Base-by-base conservation (phyloP, 257 asterid species). In the Linderniella brevidens region DNA sequence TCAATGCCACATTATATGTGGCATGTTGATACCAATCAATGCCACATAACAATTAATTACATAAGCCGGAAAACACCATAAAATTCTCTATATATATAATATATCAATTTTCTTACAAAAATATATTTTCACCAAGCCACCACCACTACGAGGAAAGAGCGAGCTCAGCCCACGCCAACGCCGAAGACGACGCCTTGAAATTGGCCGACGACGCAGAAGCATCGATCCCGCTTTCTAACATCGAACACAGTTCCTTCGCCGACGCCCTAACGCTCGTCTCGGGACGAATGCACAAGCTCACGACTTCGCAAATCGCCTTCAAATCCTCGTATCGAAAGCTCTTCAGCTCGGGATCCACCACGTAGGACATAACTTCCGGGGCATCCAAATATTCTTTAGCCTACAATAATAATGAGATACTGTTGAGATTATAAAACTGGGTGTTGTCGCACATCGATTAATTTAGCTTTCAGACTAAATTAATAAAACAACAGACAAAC, bases 151-250 rank as follows among this genome's bases (percentile, higher is more conserved):
- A 69, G 14, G 93, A 79, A 59, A 88, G 93, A 0, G 80, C 92
- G 12, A 88, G 92, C 69, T 83, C 95, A 13, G 95, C 94, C 95
- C 95, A 84, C 6, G 93, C 97, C 61, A 88, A 55, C n/a, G n/a
- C n/a, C 16, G 86, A 74, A 5, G 97, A n/a, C n/a, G n/a, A 80
- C 0, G 92, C 83, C 53, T 63, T 65, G 13, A 80, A 68, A 61
- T 88, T 90, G 1, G 82, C 82, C n/a, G n/a, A n/a, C 13, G 90
- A 62, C 4, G 76, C 51, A 1, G 94, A 78, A 1, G 73, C 76
- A 53, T 88, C 95, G 4, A 88, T 63, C 4, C 82, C 77, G 47
- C 66, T 68, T 56, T 83, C 93, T 68, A 88, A 51, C 71, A 77
- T 64, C 18, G 73, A 45, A 67, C 92, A 76, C 65, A 87, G 35